These are phyloP conservation scores for Barnettozyma wickerhamii DNA, from an alignment of 805 yeast genomes.

Conservation along the genomic window DNA sequence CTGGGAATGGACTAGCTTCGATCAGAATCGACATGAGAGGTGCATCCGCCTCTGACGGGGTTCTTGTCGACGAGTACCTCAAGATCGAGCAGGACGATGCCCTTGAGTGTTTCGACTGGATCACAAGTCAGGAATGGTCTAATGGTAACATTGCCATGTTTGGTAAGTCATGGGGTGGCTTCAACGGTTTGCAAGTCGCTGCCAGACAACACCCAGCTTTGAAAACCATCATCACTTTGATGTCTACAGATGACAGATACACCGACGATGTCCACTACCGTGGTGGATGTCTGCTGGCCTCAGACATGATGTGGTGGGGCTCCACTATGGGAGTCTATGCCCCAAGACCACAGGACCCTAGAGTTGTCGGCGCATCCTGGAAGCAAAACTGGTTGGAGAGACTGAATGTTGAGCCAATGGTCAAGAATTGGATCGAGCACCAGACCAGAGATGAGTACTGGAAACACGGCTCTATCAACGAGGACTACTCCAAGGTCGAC, in stretches of 20 bases:
- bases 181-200: conserved; percentile 42
- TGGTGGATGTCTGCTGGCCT: conserved; percentile 41
- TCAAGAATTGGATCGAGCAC: conserved; percentile 38
- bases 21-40: conserved; percentile 46
- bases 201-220: conserved; percentile 44
- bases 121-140: conserved; percentile 37
- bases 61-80: conserved; percentile 38
- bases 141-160: conserved; percentile 43
- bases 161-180: conserved; percentile 49
- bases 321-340: conserved; percentile 41
- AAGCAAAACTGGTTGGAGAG: conserved; percentile 37
- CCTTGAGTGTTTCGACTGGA: conserved; percentile 40
- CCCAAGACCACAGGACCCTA: conserved; percentile 44
- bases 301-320: conserved; percentile 49
- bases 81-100: conserved; percentile 42
- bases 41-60: conserved; percentile 38
- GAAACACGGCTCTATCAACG: conserved; percentile 45
- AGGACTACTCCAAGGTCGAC: conserved; percentile 34
- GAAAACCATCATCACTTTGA: conserved; percentile 38
- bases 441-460: conserved; percentile 42
- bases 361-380: conserved; percentile 36
- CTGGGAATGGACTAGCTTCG: conserved; percentile 43
- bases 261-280: conserved; percentile 46
- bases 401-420: conserved; percentile 36
- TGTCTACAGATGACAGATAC: conserved; percentile 45